Conservation (phyloP, 1,139 yeast species). For the Saccharomycopsis phalli region DNA sequence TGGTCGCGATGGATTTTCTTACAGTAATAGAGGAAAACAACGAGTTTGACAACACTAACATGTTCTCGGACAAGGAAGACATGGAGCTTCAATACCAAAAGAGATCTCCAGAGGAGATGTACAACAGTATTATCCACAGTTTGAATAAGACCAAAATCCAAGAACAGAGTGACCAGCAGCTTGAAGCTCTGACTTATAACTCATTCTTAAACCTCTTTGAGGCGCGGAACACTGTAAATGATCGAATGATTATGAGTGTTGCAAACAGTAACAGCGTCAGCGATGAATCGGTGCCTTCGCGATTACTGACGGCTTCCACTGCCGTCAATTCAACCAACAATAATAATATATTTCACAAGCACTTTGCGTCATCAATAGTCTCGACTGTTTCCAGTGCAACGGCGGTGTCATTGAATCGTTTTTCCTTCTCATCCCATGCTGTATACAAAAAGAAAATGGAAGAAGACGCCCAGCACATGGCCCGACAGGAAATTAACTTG, state of each 20-base stretch:
- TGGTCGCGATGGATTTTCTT: conserved; percentile 5
- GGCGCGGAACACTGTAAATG: too few relatives aligned
- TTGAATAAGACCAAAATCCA: background rate
- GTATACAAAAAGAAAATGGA: background rate
- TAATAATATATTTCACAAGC: background rate
- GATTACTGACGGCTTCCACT: background rate
- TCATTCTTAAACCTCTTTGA: conserved; percentile 15
- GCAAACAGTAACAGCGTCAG: background rate
- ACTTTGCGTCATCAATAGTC: background rate
- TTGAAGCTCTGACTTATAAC: conserved; percentile 16
- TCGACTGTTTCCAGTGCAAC: background rate
- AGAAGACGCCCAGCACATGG: background rate
- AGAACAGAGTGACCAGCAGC: conserved; percentile 1
- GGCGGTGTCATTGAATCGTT: background rate
- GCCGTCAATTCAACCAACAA: background rate
- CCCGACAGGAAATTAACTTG: conserved; percentile 41
- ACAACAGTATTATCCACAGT: background rate
- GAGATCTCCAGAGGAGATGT: background rate
- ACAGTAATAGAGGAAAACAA: conserved; percentile 12
- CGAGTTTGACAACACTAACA: conserved; percentile 12
- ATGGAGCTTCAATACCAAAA: too few relatives aligned
- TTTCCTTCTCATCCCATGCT: background rate
- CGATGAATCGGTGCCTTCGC: background rate
- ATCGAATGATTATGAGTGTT: background rate
- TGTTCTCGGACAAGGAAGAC: conserved; percentile 12